These are phyloP conservation scores for Ophiostoma australiae DNA, from an alignment of 2,329 filamentous ascomycete genomes.

Conservation along the genomic window DNA sequence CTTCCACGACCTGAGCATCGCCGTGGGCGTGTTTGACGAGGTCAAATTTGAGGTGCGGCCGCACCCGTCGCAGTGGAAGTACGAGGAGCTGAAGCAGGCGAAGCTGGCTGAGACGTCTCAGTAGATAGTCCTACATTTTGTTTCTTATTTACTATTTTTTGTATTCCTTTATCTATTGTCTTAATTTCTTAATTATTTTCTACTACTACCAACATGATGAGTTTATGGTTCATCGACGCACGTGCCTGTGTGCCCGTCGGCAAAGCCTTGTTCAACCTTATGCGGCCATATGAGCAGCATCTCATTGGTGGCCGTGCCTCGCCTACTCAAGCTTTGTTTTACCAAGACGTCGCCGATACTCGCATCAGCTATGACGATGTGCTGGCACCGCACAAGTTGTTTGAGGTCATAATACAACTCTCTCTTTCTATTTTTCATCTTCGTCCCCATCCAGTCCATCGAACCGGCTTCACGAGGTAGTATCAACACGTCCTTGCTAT, in stretches of 20 bases:
- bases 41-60: constrained; percentile 65
- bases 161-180: background rate
- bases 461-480: background rate
- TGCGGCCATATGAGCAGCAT: background rate
- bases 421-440: background rate
- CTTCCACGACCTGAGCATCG: constrained; percentile 63
- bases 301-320: constrained; percentile 1
- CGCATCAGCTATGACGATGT: background rate
- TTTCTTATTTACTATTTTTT: background rate
- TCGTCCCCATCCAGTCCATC: background rate
- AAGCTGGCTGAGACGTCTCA: background rate
- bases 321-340: background rate
- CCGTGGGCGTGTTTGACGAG: constrained; percentile 65
- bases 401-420: background rate
- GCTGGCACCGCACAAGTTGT: background rate
- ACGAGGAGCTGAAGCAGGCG: constrained; percentile 1
- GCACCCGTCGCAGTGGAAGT: constrained; percentile 51
- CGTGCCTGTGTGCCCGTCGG: background rate
- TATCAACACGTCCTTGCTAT: background rate
- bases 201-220: background rate
- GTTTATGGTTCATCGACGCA: background rate
- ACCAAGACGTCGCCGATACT: background rate
- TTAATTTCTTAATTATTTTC: background rate
- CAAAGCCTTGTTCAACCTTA: background rate
- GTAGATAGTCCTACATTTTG: background rate